Evolutionary conservation across 2,329 filamentous ascomycete genomes (phyloP), one percentile per base, ranked within the genome.

Genomic region (Cadophora sp.): DNA sequence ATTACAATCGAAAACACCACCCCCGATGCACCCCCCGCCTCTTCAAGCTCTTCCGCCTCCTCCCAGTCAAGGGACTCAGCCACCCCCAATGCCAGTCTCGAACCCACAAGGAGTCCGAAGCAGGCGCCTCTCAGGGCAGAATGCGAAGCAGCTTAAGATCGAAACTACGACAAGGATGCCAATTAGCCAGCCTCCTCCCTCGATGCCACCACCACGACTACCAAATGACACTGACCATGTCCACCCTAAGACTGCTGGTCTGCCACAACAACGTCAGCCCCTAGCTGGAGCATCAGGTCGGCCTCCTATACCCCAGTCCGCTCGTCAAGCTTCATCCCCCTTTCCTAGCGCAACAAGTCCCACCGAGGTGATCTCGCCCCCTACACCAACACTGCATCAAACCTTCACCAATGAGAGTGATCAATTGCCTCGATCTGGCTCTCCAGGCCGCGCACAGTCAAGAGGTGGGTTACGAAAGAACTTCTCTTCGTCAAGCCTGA

Each of bases 61-160:
- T 20, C 14, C 75, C 84, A 27, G 18, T 41, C 83, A 82, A 69
- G 62, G 56, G 14, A 13, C 58, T 22, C 69, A 68, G 82, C 53
- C 80, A 82, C 14, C 74, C 83, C 45, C 83, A 82, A 1, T 81
- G 83, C 60, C 73, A 83, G 41, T 65, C 24, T 50, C 59, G 45
- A 72, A 74, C 14, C 73, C 78, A 24, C 79, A 78, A 65, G 84
- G 88, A 48, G 91, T 96, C 61, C 87, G 92, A 62, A 92, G 86
- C 73, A 87, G 94, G 68, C 87, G 94, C 69, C 81, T 97, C 39
- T 97, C 94, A 3, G 92, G 91, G 8, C 90, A 93, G 73, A 93
- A 92, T 73, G 82, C 87, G 16, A 94, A 92, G 77, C 91, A 94
- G 74, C 82, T 98, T 60, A 97, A 94, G 80, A 97, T 98, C 65